Conservation (phyloP, 1,284 basidiomycete species). For the Macrocystidia cucumis region DNA sequence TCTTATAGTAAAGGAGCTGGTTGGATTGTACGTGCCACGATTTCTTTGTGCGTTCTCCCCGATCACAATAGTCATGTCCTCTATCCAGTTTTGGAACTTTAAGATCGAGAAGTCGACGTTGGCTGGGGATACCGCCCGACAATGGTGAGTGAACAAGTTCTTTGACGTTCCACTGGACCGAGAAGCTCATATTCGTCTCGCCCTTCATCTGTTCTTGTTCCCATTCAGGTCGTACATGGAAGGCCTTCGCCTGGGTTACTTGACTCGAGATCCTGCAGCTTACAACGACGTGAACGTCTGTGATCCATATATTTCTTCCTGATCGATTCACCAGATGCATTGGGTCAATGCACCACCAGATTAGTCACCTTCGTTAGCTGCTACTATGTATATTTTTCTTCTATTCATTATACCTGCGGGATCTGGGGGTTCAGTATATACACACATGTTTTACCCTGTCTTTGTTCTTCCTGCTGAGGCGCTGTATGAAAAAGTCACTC, state of each 20-base stretch:
- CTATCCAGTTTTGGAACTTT: conserved; percentile 68
- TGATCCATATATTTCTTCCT: conserved; percentile 38
- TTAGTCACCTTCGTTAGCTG: too few relatives aligned
- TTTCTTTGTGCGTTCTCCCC: not conserved
- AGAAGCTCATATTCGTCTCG: not conserved
- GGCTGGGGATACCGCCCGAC: conserved; percentile 41
- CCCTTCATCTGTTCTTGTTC: conserved; percentile 1
- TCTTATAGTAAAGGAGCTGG: conserved; percentile 55
- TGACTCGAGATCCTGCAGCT: conserved; percentile 54
- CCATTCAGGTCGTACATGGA: conserved; percentile 62
- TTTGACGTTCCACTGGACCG: not conserved
- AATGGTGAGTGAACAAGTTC: conserved; percentile 40
- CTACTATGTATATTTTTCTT: too few relatives aligned
- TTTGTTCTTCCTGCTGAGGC: too few relatives aligned
- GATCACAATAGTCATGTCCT: not conserved
- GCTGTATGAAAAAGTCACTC: too few relatives aligned
- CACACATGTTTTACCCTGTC: too few relatives aligned
- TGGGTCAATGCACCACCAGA: too few relatives aligned
- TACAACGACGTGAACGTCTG: conserved; percentile 56
- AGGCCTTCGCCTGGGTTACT: conserved; percentile 46
- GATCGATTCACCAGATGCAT: too few relatives aligned
- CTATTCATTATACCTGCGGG: too few relatives aligned
- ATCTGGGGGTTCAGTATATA: too few relatives aligned
- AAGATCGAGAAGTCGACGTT: conserved; percentile 51
- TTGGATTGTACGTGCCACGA: conserved; percentile 50